Evolutionary conservation across 2,329 filamentous ascomycete genomes (phyloP), one percentile per base, ranked within the genome.

Genomic region (Bertia moriformis): DNA sequence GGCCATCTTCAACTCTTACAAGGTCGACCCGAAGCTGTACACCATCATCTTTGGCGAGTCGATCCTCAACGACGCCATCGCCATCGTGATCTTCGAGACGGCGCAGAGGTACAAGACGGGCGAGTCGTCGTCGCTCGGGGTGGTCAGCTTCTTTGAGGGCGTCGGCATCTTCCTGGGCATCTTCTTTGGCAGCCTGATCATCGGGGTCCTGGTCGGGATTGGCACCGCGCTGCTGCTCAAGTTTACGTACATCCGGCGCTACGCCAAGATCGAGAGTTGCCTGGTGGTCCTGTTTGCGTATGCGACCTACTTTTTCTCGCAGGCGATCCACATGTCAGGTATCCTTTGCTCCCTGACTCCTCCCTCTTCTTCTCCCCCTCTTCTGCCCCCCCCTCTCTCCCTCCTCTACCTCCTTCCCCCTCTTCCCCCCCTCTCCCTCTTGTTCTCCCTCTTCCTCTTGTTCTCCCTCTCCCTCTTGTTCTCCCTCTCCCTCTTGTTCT

Each of bases 1-100:
- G 14, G 79, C 80, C 45, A 85, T 85, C 45, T 85, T 85, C 65
- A 84, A 83, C 49, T 73, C 81, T 1, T 84, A 85, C 63, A 83
- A 84, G 54, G 80, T 85, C 47, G 80, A 85, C 49, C 80, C 80
- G 14, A 84, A 84, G 53, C 66, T 85, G 3, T 84, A 85, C 56
- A 85, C 80, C 2, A 67, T 84, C 49, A 84, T 84, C 45, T 85
- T 85, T 52, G 80, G 80, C 47, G 80, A 85, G 56, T 83, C 78
- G 4, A 84, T 85, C 40, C 57, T 85, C 32, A 85, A 85, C 52
- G 80, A 85, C 62, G 80, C 80, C 3, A 78, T 85, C 48, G 80
- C 80, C 37, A 85, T 85, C 53, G 80, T 85, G 39, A 59, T 85
- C 46, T 85, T 84, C 53, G 79, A 84, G 57, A 85, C 80, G 1